Evolutionary conservation across 129 eudicot genomes (phyloP).

Genomic region (Oenanthe sinensis): DNA sequence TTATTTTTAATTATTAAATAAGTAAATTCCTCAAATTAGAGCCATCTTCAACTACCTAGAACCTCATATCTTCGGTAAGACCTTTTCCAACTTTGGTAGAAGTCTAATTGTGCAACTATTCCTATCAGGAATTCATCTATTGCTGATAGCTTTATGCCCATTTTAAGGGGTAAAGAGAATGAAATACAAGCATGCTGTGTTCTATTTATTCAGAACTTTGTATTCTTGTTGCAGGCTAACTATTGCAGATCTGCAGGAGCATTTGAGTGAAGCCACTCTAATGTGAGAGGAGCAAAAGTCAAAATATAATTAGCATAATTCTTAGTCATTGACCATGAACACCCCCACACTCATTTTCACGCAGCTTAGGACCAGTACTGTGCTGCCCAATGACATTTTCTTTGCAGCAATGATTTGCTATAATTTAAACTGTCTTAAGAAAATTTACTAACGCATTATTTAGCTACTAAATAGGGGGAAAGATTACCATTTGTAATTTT

Average conservation of each 20-base stretch:
- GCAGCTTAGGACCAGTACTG: slow-evolving; percentile 85
- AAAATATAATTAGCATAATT: background rate
- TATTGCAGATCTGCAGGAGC: background rate
- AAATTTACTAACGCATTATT: background rate
- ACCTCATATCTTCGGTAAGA: background rate
- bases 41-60: background rate
- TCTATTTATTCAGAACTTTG: background rate
- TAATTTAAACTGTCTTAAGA: background rate
- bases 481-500: slow-evolving; percentile 68
- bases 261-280: background rate
- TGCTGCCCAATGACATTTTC: slow-evolving; percentile 98
- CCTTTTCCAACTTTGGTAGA: background rate
- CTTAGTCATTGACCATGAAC: slow-evolving; percentile 86
- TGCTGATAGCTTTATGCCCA: background rate
- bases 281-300: background rate
- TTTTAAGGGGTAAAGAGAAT: background rate
- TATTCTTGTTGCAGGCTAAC: background rate
- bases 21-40: no score
- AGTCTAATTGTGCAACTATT: background rate
- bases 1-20: no score
- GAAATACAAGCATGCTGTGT: background rate
- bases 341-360: slow-evolving; percentile 65
- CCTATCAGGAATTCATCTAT: background rate
- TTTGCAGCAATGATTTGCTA: slow-evolving; percentile 46
- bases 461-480: background rate